phyloP scores from a whole-genome alignment of 169 alveolate genomes.

The Cytauxzoon felis region DNA sequence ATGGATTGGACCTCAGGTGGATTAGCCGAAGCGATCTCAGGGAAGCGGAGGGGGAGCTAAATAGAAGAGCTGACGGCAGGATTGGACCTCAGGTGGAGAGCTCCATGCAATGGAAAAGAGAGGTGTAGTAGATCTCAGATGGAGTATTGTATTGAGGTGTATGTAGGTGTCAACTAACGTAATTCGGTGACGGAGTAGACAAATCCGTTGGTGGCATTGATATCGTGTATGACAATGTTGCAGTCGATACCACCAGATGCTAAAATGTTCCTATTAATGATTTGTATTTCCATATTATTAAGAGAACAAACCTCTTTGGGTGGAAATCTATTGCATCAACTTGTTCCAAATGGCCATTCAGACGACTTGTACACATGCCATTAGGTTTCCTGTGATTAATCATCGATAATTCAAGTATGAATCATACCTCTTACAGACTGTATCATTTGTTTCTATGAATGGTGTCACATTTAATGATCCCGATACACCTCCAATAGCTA shows the following conservation, averaged over 20 bases:
- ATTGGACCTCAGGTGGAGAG: no score
- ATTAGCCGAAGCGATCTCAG: no score
- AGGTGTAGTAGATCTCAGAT: slow-evolving; percentile 43
- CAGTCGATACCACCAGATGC: slow-evolving; percentile 74
- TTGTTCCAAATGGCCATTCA: slow-evolving; percentile 48
- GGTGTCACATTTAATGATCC: slow-evolving; percentile 56
- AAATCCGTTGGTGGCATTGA: slow-evolving; percentile 43
- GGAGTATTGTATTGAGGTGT: slow-evolving; percentile 30
- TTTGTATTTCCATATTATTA: slow-evolving; percentile 20
- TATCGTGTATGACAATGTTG: slow-evolving; percentile 57
- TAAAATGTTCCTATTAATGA: slow-evolving; percentile 39
- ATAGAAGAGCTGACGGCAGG: no score
- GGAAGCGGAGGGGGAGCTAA: no score
- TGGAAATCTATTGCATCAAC: slow-evolving; percentile 59
- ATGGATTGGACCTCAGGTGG: no score
- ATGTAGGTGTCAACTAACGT: slow-evolving; percentile 28
- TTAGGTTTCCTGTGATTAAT: slow-evolving; percentile 40
- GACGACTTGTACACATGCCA: slow-evolving; percentile 19
- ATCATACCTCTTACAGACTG: slow-evolving; percentile 20
- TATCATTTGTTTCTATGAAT: slow-evolving; percentile 14
- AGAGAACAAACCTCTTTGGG: slow-evolving; percentile 34
- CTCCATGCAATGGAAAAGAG: no score
- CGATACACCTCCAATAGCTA: slow-evolving; percentile 57
- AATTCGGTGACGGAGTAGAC: slow-evolving; percentile 39
- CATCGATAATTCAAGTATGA: not conserved